phyloP scores from a whole-genome alignment of 257 asterid species.

The Solanum pinnatisectum region DNA sequence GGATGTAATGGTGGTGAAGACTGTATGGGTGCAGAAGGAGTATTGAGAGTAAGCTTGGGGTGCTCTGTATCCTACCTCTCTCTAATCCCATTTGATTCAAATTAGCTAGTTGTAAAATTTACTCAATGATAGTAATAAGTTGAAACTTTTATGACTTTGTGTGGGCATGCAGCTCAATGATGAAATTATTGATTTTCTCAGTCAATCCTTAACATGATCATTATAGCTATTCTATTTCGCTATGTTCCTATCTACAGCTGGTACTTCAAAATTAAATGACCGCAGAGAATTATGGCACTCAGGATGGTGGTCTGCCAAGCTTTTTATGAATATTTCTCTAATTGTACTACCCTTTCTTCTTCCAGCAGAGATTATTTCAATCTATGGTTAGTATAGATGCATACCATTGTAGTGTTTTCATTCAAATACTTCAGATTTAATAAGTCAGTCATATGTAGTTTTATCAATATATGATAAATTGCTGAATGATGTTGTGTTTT shows the following conservation, averaged over 20 bases:
- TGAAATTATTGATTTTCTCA: not conserved
- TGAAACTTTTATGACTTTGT: not conserved
- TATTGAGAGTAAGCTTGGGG: slow-evolving; percentile 42
- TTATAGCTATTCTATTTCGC: slow-evolving; percentile 31
- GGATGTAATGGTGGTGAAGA: slow-evolving; percentile 39
- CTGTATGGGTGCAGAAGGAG: slow-evolving; percentile 48
- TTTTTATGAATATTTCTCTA: slow-evolving; percentile 19
- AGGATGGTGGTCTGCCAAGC: slow-evolving; percentile 44
- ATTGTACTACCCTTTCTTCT: slow-evolving; percentile 29
- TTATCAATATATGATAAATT: not conserved
- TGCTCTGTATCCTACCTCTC: slow-evolving; percentile 34
- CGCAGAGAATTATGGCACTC: slow-evolving; percentile 42
- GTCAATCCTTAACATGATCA: slow-evolving; percentile 17
- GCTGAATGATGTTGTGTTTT: not conserved
- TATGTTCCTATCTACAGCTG: slow-evolving; percentile 47
- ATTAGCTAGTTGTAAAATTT: not conserved
- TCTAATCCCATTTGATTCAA: not conserved
- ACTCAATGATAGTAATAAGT: not conserved
- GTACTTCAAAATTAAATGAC: slow-evolving; percentile 30
- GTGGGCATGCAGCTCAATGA: not conserved
- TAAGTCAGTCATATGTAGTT: not conserved
- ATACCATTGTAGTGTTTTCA: not conserved
- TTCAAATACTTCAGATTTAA: not conserved
- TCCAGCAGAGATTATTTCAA: slow-evolving; percentile 20
- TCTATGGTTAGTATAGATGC: slow-evolving; percentile 25